Conservation (phyloP, 2,329 filamentous ascomycete genomes). For the Cordyceps javanica region DNA sequence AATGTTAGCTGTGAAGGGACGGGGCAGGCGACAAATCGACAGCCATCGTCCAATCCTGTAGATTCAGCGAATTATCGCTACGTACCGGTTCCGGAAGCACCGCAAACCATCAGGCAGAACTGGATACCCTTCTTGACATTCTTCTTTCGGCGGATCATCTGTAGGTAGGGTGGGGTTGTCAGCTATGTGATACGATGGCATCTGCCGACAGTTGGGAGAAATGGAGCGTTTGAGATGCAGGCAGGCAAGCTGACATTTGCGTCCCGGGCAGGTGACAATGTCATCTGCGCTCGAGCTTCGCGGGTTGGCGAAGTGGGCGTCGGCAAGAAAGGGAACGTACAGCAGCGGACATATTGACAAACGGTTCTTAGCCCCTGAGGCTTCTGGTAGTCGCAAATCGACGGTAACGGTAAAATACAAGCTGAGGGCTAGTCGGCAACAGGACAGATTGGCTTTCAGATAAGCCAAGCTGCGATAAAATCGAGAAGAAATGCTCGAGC, state of each 20-base stretch:
- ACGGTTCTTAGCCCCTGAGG: constrained; percentile 12
- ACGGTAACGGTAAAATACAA: constrained; percentile 3
- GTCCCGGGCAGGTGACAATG: not conserved
- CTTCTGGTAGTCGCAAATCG: constrained; percentile 8
- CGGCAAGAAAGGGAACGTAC: constrained; percentile 14
- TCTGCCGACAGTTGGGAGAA: not conserved
- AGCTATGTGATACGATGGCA: constrained; percentile 2
- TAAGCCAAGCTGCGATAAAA: not conserved
- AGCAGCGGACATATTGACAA: constrained; percentile 18
- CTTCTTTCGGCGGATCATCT: constrained; percentile 99
- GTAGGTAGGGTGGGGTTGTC: constrained; percentile 33
- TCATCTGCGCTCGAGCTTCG: not conserved
- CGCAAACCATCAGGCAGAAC: constrained; percentile 99
- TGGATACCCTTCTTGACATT: constrained; percentile 99
- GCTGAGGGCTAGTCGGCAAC: not conserved
- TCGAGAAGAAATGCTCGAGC: constrained; percentile 6
- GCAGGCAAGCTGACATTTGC: not conserved
- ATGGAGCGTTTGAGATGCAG: not conserved
- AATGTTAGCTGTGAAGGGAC: not conserved
- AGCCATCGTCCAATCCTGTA: not conserved
- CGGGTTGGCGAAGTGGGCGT: not conserved
- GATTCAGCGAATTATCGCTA: constrained; percentile 17
- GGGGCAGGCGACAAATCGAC: not conserved
- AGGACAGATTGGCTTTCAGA: not conserved
- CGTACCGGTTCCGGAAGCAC: constrained; percentile 95